Percentiles rank a stretch among this genome's conserved stretches.
These are phyloP conservation scores for Quercus wislizeni DNA, from an alignment of 306 rosid genomes.

Conservation along the genomic window DNA sequence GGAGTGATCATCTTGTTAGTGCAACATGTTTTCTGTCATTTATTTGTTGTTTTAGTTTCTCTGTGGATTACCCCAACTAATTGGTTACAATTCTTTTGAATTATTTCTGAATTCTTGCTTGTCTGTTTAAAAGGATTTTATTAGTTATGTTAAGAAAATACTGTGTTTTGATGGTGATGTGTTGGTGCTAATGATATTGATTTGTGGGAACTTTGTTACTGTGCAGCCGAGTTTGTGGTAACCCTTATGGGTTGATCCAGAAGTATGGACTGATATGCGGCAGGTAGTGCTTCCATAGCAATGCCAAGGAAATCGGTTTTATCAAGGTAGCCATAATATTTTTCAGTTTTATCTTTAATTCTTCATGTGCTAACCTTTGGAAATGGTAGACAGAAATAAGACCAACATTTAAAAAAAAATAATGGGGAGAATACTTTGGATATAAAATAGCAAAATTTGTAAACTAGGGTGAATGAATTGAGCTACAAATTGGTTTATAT, in stretches of 20 bases:
- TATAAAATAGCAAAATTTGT: background rate
- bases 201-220: background rate
- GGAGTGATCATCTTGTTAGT: background rate
- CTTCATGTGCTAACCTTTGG: background rate
- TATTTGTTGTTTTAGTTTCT: background rate
- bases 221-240: conserved; percentile 56
- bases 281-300: conserved; percentile 64
- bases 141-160: background rate
- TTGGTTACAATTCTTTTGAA: background rate
- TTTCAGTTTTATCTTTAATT: background rate
- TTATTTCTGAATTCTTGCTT: background rate
- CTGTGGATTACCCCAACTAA: background rate
- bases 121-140: background rate
- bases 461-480: too few relatives aligned
- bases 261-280: conserved; percentile 55
- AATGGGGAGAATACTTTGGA: background rate
- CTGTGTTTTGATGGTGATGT: background rate
- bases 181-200: background rate
- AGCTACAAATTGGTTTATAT: too few relatives aligned
- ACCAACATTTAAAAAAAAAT: background rate
- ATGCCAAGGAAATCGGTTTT: conserved; percentile 60
- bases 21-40: background rate
- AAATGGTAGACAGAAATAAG: background rate
- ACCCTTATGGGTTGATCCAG: conserved; percentile 51
- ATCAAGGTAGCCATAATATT: conserved; percentile 32